Conservation (phyloP, 192 early-diverging fungal species). For the Coemansia sp. region DNA sequence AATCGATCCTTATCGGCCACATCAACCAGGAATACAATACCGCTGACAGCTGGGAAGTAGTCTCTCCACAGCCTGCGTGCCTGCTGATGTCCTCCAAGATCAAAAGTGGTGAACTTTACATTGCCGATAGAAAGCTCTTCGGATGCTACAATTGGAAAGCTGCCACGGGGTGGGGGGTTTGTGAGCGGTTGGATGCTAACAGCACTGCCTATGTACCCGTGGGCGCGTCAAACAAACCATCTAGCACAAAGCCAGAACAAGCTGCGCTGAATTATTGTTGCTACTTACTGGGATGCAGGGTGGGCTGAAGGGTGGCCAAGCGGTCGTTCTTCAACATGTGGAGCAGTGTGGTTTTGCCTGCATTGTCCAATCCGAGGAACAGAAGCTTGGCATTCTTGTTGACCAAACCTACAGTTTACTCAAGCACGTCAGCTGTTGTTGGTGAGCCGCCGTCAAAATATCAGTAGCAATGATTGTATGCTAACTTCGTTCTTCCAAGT, state of each 20-base stretch:
- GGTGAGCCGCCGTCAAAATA: background rate
- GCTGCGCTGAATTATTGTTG: background rate
- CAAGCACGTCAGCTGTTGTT: slow-evolving; percentile 4
- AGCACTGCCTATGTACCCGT: background rate
- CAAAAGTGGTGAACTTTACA: slow-evolving; percentile 96
- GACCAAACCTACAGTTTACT: slow-evolving; percentile 73
- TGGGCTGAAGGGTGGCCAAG: slow-evolving; percentile 89
- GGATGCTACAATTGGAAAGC: slow-evolving; percentile 50
- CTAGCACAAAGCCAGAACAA: background rate
- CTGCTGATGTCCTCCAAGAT: slow-evolving; percentile 96
- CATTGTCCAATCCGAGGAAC: slow-evolving; percentile 98
- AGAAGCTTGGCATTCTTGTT: slow-evolving; percentile 99
- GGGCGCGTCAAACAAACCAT: slow-evolving; percentile 47
- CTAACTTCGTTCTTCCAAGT: background rate
- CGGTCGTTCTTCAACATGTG: slow-evolving; percentile 99
- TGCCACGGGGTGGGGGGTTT: background rate
- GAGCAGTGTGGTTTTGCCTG: slow-evolving; percentile 96
- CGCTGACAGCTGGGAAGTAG: slow-evolving; percentile 97
- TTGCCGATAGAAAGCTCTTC: slow-evolving; percentile 98
- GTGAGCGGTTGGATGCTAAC: background rate
- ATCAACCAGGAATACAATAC: slow-evolving; percentile 98
- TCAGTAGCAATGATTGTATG: background rate
- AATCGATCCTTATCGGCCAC: slow-evolving; percentile 83
- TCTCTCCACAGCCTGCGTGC: slow-evolving; percentile 98
- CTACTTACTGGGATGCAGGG: slow-evolving; percentile 92